A percentile compares a stretch with the other conserved stretches of the same genome.
These are phyloP conservation scores for Rutstroemia sydowiana DNA, from an alignment of 2,329 filamentous ascomycete species.

Conservation along the genomic window DNA sequence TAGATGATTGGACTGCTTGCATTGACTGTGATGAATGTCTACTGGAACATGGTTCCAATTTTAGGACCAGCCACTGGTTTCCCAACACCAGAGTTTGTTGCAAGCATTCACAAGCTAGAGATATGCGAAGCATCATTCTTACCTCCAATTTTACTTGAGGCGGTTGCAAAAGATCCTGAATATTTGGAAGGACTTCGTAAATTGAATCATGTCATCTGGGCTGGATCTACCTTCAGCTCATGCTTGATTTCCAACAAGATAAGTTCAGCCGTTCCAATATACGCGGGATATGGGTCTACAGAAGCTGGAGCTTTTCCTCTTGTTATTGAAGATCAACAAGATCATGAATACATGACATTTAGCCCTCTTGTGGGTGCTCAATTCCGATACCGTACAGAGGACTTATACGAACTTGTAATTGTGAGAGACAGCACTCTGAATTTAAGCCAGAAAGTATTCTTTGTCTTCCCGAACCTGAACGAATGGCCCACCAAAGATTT, in stretches of 20 bases:
- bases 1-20: too few species aligned
- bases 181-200: not conserved
- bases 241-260: not conserved
- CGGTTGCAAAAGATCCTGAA: not conserved
- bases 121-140: not conserved
- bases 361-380: not conserved
- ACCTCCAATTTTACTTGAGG: not conserved
- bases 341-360: conserved; percentile 7
- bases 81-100: not conserved
- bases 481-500: conserved; percentile 34
- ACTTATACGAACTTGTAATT: conserved; percentile 25
- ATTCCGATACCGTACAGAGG: not conserved
- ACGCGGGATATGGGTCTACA: not conserved
- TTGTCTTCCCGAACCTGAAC: conserved; percentile 30
- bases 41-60: too few species aligned
- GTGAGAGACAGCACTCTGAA: conserved; percentile 1
- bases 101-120: not conserved
- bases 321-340: not conserved
- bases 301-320: not conserved
- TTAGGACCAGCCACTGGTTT: not conserved
- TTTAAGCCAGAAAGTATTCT: conserved; percentile 27
- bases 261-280: not conserved
- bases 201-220: not conserved
- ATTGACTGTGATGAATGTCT: too few species aligned
- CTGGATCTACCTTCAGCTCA: not conserved